Percentiles rank a stretch among this genome's conserved stretches.
Evolutionary conservation across 1,139 yeast genomes (phyloP).

Genomic region (Protomyces gravidus): DNA sequence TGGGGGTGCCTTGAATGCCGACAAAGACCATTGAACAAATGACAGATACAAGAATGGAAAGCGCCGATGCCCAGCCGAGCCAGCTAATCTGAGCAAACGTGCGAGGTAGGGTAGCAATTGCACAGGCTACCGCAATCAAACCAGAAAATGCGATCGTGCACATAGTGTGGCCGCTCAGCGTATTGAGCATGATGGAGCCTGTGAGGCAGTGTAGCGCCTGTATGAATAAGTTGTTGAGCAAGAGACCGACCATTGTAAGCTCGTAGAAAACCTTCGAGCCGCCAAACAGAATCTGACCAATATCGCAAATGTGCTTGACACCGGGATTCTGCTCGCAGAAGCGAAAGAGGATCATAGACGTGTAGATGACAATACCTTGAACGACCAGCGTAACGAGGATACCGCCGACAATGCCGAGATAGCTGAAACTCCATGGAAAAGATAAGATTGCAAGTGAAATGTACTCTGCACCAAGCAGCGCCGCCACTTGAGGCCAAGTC

Average conservation of each 20-base stretch:
- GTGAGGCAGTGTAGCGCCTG: conserved; percentile 58
- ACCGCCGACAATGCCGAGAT: conserved; percentile 57
- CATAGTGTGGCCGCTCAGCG: conserved; percentile 50
- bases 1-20: conserved; percentile 52
- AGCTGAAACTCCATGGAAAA: conserved; percentile 58
- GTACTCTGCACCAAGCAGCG: conserved; percentile 56
- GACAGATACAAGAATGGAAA: conserved; percentile 56
- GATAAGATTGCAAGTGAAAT: conserved; percentile 61
- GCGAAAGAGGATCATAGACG: conserved; percentile 53
- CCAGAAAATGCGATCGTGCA: conserved; percentile 54
- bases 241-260: conserved; percentile 53
- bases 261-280: conserved; percentile 54
- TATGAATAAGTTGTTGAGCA: conserved; percentile 54
- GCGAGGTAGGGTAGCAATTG: conserved; percentile 45
- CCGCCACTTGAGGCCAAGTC: conserved; percentile 57
- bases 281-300: conserved; percentile 56
- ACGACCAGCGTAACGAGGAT: conserved; percentile 51
- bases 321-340: conserved; percentile 55
- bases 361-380: conserved; percentile 51
- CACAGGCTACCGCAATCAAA: conserved; percentile 48
- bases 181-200: conserved; percentile 58
- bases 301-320: conserved; percentile 54
- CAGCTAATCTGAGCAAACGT: conserved; percentile 53
- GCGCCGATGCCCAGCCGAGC: conserved; percentile 49
- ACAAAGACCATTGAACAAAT: conserved; percentile 53